Evolutionary conservation across 352 stramenopile genomes (phyloP).

Genomic region (Bremia lactucae): DNA sequence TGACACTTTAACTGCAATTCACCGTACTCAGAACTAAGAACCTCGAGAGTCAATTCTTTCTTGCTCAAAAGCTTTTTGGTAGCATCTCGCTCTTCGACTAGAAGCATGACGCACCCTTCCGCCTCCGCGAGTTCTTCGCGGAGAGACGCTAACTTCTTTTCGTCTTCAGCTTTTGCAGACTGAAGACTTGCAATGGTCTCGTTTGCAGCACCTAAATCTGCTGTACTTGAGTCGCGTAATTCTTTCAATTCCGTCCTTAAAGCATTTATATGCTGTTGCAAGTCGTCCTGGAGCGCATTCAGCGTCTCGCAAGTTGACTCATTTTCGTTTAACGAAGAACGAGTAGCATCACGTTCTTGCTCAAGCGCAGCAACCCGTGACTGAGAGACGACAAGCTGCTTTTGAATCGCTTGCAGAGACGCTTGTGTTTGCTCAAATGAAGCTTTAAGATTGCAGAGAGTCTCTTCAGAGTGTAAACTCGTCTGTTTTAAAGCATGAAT

Average conservation of each 20-base stretch:
- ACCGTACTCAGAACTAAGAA: slow-evolving; percentile 25
- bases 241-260: slow-evolving; percentile 18
- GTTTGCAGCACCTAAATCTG: slow-evolving; percentile 14
- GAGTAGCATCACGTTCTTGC: slow-evolving; percentile 20
- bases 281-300: slow-evolving; percentile 19
- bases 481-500: slow-evolving; percentile 14
- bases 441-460: slow-evolving; percentile 4
- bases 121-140: slow-evolving; percentile 21
- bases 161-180: slow-evolving; percentile 6
- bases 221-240: slow-evolving; percentile 9
- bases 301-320: slow-evolving; percentile 22
- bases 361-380: slow-evolving; percentile 14
- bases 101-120: slow-evolving; percentile 24
- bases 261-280: slow-evolving; percentile 16
- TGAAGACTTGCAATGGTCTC: slow-evolving; percentile 14
- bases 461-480: slow-evolving; percentile 17
- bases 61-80: slow-evolving; percentile 25
- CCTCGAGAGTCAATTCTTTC: slow-evolving; percentile 21
- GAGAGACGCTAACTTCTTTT: slow-evolving; percentile 10
- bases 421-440: slow-evolving; percentile 11
- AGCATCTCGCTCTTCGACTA: slow-evolving; percentile 25
- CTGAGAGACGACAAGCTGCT: slow-evolving; percentile 14
- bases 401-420: slow-evolving; percentile 5
- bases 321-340: slow-evolving; percentile 21
- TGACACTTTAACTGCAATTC: slow-evolving; percentile 30